phyloP scores from a whole-genome alignment of 306 rosid genomes.

The Fragaria nilgerrensis region DNA sequence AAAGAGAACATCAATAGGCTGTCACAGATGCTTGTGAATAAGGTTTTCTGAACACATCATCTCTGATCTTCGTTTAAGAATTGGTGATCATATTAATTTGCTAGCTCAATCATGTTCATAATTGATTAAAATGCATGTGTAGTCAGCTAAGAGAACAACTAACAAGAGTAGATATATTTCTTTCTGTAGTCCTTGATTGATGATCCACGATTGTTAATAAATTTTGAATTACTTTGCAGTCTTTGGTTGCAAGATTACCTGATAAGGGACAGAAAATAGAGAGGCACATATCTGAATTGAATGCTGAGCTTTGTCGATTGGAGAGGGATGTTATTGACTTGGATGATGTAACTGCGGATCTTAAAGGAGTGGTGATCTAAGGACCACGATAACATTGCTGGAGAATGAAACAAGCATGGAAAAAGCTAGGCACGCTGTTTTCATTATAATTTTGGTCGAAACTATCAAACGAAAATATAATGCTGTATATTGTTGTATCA shows the following conservation, averaged over 20 bases:
- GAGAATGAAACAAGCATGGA: constrained; percentile 5
- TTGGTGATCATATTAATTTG: background rate
- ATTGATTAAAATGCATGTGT: background rate
- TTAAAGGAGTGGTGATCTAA: constrained; percentile 56
- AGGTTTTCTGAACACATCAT: constrained; percentile 39
- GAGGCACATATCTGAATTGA: constrained; percentile 51
- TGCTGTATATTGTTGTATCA: background rate
- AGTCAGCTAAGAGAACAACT: background rate
- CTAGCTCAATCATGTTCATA: background rate
- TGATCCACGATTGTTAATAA: background rate
- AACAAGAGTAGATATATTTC: background rate
- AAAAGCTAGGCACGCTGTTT: background rate
- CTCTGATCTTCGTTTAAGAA: background rate
- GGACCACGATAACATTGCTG: background rate
- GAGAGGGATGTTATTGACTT: constrained; percentile 42
- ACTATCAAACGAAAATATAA: background rate
- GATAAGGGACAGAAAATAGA: constrained; percentile 66
- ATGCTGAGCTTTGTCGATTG: constrained; percentile 42
- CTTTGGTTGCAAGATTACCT: constrained; percentile 62
- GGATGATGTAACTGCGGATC: constrained; percentile 49
- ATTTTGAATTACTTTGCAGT: constrained; percentile 39
- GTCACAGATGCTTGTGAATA: constrained; percentile 54
- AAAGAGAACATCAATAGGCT: constrained; percentile 60
- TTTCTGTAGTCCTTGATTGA: background rate
- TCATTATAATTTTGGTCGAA: background rate